phyloP scores from a whole-genome alignment of 2,329 filamentous ascomycete species.

The Fusarium mangiferae region DNA sequence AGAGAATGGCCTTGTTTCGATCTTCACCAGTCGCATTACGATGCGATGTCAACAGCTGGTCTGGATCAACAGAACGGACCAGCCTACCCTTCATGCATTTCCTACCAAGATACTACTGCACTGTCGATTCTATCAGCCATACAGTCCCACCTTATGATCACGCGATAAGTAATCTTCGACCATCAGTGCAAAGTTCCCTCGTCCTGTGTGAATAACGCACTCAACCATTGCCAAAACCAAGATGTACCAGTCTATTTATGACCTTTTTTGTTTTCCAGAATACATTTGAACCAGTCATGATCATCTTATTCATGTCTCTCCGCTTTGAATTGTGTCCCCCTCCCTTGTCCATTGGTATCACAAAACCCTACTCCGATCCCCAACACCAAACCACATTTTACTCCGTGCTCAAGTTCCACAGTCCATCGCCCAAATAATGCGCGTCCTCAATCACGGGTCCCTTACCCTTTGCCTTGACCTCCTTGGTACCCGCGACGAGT shows the following conservation, averaged over 20 bases:
- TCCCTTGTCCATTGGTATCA: conserved; percentile 36
- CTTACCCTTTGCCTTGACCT: conserved; percentile 95
- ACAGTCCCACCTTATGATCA: background rate
- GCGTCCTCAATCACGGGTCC: conserved; percentile 93
- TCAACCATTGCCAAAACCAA: background rate
- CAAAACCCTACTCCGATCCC: conserved; percentile 10
- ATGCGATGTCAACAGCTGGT: background rate
- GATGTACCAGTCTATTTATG: background rate
- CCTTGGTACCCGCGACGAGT: conserved; percentile 84
- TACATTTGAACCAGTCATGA: background rate
- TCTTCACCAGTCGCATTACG: background rate
- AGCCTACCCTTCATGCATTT: background rate
- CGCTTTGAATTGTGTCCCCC: background rate
- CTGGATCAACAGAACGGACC: background rate
- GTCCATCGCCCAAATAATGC: conserved; percentile 92
- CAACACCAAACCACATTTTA: conserved; percentile 41
- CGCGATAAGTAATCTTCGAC: background rate
- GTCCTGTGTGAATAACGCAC: background rate
- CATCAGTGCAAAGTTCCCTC: background rate
- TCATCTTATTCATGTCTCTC: background rate
- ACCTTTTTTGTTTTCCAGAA: background rate
- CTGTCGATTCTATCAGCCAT: background rate
- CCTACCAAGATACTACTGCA: rapidly evolving
- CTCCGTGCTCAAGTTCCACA: conserved; percentile 79
- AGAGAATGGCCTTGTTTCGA: background rate